Conservation (phyloP, 106 monocot genomes). For the Dactylorhiza incarnata region DNA sequence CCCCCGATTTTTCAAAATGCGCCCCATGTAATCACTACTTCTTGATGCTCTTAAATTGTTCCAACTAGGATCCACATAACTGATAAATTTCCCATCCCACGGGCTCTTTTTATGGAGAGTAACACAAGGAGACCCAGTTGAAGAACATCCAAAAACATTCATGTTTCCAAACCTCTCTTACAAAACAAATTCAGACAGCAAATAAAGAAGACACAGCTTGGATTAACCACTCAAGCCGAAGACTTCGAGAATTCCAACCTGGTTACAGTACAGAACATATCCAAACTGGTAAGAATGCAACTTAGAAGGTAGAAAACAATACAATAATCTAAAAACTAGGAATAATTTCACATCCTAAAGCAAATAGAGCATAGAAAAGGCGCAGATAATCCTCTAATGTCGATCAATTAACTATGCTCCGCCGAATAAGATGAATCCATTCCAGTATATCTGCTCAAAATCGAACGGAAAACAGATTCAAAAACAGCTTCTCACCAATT, state of each 20-base stretch:
- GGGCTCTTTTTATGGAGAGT: constrained; percentile 8
- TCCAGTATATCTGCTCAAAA: not conserved
- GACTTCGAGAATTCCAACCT: not conserved
- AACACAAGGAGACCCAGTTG: constrained; percentile 24
- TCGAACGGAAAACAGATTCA: not conserved
- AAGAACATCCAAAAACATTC: constrained; percentile 25
- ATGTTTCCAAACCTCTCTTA: constrained; percentile 5
- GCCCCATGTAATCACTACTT: constrained; percentile 28
- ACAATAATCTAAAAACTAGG: not conserved
- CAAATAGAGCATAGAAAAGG: not conserved
- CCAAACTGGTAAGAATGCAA: not conserved
- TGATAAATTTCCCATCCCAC: constrained; percentile 14
- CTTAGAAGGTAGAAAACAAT: not conserved
- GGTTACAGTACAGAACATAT: not conserved
- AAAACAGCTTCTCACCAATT: not conserved
- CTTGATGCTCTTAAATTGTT: constrained; percentile 15
- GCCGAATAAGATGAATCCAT: not conserved
- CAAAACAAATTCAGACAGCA: not conserved
- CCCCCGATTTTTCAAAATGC: constrained; percentile 14
- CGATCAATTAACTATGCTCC: not conserved
- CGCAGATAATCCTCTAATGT: not conserved
- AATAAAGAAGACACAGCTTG: not conserved
- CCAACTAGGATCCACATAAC: constrained; percentile 8
- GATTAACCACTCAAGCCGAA: not conserved
- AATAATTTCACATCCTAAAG: not conserved